Conservation (phyloP, 352 stramenopile species). For the Salisapilia sapeloensis region DNA sequence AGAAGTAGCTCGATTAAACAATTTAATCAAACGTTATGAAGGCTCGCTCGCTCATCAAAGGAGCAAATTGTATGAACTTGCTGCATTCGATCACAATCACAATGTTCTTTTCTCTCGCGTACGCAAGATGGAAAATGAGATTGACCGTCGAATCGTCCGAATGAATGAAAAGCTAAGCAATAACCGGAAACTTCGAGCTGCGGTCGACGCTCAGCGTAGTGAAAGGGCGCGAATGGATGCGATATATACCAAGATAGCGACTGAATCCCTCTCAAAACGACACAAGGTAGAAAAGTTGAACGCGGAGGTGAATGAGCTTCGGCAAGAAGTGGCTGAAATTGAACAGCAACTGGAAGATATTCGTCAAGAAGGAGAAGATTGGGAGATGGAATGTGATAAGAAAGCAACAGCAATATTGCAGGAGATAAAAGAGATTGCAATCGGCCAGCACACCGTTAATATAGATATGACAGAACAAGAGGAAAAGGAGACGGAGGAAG, state of each 20-base stretch:
- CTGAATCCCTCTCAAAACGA: constrained; percentile 35
- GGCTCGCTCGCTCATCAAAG: constrained; percentile 40
- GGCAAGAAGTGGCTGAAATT: constrained; percentile 23
- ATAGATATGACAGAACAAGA: too few species aligned
- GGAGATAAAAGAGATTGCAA: constrained; percentile 50
- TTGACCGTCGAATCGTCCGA: constrained; percentile 65
- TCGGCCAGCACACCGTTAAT: constrained; percentile 15
- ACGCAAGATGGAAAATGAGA: constrained; percentile 70
- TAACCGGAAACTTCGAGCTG: constrained; percentile 43
- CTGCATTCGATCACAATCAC: constrained; percentile 53
- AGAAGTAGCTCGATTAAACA: constrained; percentile 42
- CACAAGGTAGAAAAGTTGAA: constrained; percentile 22
- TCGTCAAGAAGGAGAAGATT: constrained; percentile 35
- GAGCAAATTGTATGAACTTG: constrained; percentile 57
- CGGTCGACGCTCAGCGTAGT: constrained; percentile 44
- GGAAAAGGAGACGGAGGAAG: constrained; percentile 23
- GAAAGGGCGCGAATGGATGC: constrained; percentile 57
- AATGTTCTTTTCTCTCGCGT: constrained; percentile 30
- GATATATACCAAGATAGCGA: constrained; percentile 56
- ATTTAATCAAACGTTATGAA: constrained; percentile 52
- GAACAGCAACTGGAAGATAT: constrained; percentile 44
- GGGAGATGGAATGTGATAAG: constrained; percentile 36
- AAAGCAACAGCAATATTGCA: constrained; percentile 28
- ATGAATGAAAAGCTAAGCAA: constrained; percentile 65
- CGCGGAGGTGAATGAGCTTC: constrained; percentile 35